Evolutionary conservation across 768 basidiomycete genomes (phyloP).

Genomic region (Kondoa malvinella): DNA sequence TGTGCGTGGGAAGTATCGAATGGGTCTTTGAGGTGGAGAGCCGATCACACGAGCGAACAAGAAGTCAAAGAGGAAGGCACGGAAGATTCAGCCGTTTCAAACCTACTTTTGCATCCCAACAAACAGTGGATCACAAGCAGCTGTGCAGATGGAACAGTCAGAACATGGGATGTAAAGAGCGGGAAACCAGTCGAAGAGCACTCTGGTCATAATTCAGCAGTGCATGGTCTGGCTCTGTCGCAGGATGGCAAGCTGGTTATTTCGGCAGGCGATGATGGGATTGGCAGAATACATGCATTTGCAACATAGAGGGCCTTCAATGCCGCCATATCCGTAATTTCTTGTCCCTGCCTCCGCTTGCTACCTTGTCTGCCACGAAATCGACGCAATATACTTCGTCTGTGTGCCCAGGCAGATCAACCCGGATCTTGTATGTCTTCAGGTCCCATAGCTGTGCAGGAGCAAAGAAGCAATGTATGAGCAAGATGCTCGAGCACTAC

Average conservation of each 20-base stretch:
- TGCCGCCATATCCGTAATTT: conserved; percentile 66
- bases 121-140: conserved; percentile 63
- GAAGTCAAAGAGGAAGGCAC: conserved; percentile 37
- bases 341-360: conserved; percentile 84
- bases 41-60: conserved; percentile 54
- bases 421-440: conserved; percentile 85
- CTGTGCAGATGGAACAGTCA: conserved; percentile 69
- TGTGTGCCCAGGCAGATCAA: conserved; percentile 83
- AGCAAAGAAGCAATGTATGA: conserved; percentile 4
- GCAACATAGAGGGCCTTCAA: no score
- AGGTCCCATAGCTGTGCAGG: conserved; percentile 71
- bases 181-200: conserved; percentile 62
- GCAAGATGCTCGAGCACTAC: not conserved
- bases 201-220: conserved; percentile 59
- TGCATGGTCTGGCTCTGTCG: conserved; percentile 59
- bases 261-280: conserved; percentile 79
- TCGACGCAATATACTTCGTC: conserved; percentile 99
- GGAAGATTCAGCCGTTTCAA: conserved; percentile 48
- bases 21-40: conserved; percentile 61
- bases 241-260: conserved; percentile 52
- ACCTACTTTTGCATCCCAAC: conserved; percentile 52
- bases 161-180: conserved; percentile 82
- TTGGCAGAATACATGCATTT: conserved; percentile 46
- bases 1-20: conserved; percentile 88
- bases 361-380: conserved; percentile 97